These are phyloP conservation scores for Suillus paluster DNA, from an alignment of 768 basidiomycete genomes.

Conservation along the genomic window DNA sequence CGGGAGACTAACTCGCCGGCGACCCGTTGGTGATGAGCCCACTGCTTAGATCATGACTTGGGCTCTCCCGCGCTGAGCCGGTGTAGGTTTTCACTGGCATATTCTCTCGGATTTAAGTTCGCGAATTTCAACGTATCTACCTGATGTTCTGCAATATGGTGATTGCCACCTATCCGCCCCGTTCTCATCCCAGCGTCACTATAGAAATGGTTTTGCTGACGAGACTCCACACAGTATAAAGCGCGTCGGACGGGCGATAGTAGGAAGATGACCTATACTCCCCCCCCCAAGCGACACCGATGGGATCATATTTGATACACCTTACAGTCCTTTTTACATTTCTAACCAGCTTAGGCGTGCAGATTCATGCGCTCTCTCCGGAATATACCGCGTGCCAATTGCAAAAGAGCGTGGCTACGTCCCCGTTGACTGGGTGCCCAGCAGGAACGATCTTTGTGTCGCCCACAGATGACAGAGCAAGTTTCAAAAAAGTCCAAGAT, in stretches of 20 bases:
- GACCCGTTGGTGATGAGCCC: not conserved
- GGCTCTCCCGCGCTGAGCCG: not conserved
- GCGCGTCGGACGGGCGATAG: not conserved
- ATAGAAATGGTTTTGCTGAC: not conserved
- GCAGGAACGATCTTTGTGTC: constrained; percentile 40
- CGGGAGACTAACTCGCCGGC: not conserved
- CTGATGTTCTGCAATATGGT: not conserved
- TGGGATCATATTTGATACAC: not conserved
- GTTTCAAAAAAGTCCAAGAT: constrained; percentile 27
- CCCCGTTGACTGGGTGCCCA: constrained; percentile 55
- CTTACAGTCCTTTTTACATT: not conserved
- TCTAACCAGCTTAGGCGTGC: not conserved
- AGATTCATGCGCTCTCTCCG: constrained; percentile 44
- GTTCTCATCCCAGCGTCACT: not conserved
- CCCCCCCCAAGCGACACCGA: not conserved
- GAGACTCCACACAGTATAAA: not conserved
- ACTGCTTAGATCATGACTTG: not conserved
- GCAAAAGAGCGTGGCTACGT: constrained; percentile 43
- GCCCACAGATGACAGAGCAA: constrained; percentile 30
- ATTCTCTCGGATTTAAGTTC: not conserved
- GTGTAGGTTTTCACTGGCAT: not conserved
- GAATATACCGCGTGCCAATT: constrained; percentile 51
- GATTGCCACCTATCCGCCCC: not conserved
- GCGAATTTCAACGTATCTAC: not conserved
- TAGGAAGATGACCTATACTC: not conserved